A percentile compares a stretch with the other conserved stretches of the same genome.
phyloP scores from a whole-genome alignment of 192 early-diverging fungal species.

The Entophlyctis helioformis region DNA sequence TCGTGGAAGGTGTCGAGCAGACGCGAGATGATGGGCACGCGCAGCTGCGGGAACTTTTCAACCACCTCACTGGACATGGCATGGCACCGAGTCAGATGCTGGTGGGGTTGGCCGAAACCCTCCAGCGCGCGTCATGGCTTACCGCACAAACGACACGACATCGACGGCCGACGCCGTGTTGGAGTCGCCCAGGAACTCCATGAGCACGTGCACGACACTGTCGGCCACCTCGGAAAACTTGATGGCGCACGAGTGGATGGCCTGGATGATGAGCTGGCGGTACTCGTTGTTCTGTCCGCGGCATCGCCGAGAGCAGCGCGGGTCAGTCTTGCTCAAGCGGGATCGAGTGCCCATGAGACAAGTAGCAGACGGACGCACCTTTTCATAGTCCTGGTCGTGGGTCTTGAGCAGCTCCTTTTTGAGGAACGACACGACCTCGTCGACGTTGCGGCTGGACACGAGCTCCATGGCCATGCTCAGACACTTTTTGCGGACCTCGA shows the following conservation, averaged over 20 bases:
- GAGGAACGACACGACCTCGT: slow-evolving; percentile 81
- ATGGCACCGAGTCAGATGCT: too few relatives aligned
- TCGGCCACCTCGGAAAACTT: slow-evolving; percentile 93
- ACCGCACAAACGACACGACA: slow-evolving; percentile 91
- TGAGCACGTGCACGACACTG: slow-evolving; percentile 88
- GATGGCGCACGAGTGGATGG: slow-evolving; percentile 91
- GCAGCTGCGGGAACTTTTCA: slow-evolving; percentile 87
- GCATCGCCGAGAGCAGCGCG: too few relatives aligned
- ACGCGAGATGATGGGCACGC: slow-evolving; percentile 66
- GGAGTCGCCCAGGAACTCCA: slow-evolving; percentile 89
- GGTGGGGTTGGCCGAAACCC: too few relatives aligned
- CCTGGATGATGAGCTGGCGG: slow-evolving; percentile 87
- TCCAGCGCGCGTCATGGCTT: not conserved
- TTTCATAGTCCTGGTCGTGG: slow-evolving; percentile 80
- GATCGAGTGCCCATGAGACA: too few relatives aligned
- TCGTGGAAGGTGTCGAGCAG: slow-evolving; percentile 77
- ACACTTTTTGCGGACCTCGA: slow-evolving; percentile 86
- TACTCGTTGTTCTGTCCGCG: slow-evolving; percentile 71
- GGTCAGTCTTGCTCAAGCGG: too few relatives aligned
- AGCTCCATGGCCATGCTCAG: slow-evolving; percentile 84
- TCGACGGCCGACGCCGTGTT: slow-evolving; percentile 81
- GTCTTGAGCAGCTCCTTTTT: slow-evolving; percentile 96
- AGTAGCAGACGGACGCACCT: too few relatives aligned
- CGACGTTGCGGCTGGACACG: slow-evolving; percentile 79
- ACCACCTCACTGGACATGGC: slow-evolving; percentile 60